phyloP scores from a whole-genome alignment of 768 basidiomycete species.

The Boletus patriciae region DNA sequence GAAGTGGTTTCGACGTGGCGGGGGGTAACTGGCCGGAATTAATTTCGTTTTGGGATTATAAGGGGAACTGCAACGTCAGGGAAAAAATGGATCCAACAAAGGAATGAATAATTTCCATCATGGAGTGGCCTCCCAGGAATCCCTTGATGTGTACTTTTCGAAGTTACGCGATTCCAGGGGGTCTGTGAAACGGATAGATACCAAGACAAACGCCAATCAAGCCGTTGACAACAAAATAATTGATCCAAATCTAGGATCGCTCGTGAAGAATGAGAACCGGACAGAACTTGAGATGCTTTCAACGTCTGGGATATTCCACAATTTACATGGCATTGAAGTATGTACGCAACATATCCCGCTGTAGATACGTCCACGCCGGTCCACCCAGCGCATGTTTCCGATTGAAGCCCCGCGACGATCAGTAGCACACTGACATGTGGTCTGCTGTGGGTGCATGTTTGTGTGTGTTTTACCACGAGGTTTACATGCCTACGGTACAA shows the following conservation, averaged over 20 bases:
- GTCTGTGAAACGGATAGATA: neutral
- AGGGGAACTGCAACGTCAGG: neutral
- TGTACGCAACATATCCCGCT: too few species aligned
- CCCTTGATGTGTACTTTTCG: neutral
- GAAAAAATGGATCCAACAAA: neutral
- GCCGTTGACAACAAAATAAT: neutral
- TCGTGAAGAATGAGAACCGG: neutral
- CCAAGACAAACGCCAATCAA: too few species aligned
- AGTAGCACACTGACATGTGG: neutral
- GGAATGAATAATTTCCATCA: neutral
- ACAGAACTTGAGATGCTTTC: neutral
- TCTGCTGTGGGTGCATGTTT: conserved; percentile 9
- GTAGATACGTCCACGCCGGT: too few species aligned
- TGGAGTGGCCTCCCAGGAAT: neutral
- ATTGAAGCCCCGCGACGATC: conserved; percentile 1
- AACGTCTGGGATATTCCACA: neutral
- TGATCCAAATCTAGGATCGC: too few species aligned
- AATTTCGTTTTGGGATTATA: neutral
- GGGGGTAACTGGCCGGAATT: neutral
- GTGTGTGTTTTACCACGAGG: conserved; percentile 11
- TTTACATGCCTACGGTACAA: neutral
- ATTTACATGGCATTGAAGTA: too few species aligned
- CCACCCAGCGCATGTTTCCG: conserved; percentile 7
- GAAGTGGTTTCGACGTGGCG: neutral
- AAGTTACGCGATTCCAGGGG: neutral